Conservation (phyloP, 805 yeast species). For the Candida endomychidarum region DNA sequence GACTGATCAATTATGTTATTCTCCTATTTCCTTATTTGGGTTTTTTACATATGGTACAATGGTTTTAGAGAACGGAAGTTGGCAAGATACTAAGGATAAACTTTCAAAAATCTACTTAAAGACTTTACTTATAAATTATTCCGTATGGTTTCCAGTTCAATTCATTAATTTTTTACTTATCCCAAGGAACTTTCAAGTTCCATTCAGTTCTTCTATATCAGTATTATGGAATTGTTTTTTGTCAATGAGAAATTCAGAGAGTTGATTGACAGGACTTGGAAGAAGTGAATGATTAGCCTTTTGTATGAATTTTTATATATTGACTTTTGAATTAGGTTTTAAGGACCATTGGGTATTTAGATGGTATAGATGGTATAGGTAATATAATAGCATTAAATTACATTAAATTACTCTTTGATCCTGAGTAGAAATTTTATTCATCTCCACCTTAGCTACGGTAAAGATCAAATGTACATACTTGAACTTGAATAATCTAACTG, state of each 20-base stretch:
- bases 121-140: slow-evolving; percentile 65
- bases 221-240: slow-evolving; percentile 94
- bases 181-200: slow-evolving; percentile 79
- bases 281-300: not conserved
- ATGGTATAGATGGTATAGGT: too few relatives aligned
- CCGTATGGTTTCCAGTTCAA: slow-evolving; percentile 84
- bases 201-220: slow-evolving; percentile 82
- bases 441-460: too few relatives aligned
- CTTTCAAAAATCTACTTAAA: slow-evolving; percentile 63
- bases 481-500: slow-evolving; percentile 25
- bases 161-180: slow-evolving; percentile 69
- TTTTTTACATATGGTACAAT: slow-evolving; percentile 85
- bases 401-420: not conserved
- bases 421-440: slow-evolving; percentile 9
- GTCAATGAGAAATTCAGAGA: slow-evolving; percentile 64
- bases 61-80: slow-evolving; percentile 72
- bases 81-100: slow-evolving; percentile 62
- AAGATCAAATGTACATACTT: slow-evolving; percentile 35
- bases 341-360: too few relatives aligned
- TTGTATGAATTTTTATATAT: not conserved
- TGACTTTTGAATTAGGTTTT: too few relatives aligned
- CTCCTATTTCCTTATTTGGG: slow-evolving; percentile 78
- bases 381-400: too few relatives aligned
- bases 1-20: slow-evolving; percentile 85
- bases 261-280: not conserved